These are phyloP conservation scores for Cystofilobasidium bisporidii DNA, from an alignment of 768 basidiomycete species.

Conservation along the genomic window DNA sequence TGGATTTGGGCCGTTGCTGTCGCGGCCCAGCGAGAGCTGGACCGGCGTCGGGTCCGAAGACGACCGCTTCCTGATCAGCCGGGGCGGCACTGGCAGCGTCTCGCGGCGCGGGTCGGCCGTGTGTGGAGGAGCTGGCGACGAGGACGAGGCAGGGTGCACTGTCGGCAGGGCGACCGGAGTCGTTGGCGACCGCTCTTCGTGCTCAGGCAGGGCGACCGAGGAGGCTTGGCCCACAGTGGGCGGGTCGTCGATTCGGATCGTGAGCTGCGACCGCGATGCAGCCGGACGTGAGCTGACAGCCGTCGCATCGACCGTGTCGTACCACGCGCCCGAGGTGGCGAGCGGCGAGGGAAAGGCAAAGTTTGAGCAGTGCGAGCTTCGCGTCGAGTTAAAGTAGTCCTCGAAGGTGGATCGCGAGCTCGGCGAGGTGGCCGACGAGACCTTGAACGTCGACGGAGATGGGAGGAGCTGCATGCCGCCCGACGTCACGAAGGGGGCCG, in stretches of 20 bases:
- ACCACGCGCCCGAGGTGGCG: not conserved
- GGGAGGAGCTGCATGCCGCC: not conserved
- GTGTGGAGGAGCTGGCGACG: too few species aligned
- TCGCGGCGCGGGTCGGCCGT: not conserved
- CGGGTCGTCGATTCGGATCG: not conserved
- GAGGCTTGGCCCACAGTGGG: not conserved
- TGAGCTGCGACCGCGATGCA: not conserved
- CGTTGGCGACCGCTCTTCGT: not conserved
- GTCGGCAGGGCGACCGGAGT: not conserved
- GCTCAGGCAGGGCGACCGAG: not conserved
- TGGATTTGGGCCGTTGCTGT: not conserved
- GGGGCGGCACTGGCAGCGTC: not conserved
- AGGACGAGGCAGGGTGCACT: not conserved
- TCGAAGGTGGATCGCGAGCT: not conserved
- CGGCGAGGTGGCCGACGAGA: not conserved
- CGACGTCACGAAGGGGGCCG: not conserved
- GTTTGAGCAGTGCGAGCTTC: not conserved
- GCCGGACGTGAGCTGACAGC: not conserved
- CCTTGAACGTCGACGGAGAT: not conserved
- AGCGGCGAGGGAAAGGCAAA: not conserved
- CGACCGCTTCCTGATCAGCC: not conserved
- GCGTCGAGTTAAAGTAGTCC: constrained; percentile 3
- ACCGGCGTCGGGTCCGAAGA: not conserved
- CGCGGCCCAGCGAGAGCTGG: not conserved
- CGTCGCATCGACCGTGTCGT: not conserved